These are phyloP conservation scores for Fusarium verticillioides DNA, from an alignment of 2,329 filamentous ascomycete genomes.

Conservation along the genomic window DNA sequence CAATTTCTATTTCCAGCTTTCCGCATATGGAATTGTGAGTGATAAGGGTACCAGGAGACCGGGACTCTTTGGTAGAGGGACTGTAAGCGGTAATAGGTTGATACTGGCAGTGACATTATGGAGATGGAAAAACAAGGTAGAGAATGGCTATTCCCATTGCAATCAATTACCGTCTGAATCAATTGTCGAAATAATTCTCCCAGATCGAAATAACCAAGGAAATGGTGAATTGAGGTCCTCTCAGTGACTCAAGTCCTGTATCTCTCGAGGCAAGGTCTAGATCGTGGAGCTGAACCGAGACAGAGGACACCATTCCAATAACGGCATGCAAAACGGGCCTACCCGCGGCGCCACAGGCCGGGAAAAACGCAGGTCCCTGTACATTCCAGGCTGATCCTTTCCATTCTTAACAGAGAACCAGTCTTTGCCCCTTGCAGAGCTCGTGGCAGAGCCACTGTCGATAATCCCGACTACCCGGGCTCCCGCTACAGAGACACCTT, in stretches of 20 bases:
- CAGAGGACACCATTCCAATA: not conserved
- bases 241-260: not conserved
- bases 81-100: not conserved
- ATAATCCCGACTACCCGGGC: not conserved
- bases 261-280: not conserved
- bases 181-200: not conserved
- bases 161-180: not conserved
- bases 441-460: not conserved
- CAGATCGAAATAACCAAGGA: not conserved
- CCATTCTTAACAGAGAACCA: not conserved
- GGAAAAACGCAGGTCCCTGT: not conserved
- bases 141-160: not conserved
- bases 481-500: not conserved
- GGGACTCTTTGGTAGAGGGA: not conserved
- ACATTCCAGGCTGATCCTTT: slow-evolving; percentile 13
- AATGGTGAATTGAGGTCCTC: not conserved
- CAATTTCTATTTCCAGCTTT: not conserved
- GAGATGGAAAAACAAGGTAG: not conserved
- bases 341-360: not conserved
- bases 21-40: not conserved
- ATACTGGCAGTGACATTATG: not conserved
- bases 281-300: not conserved
- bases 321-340: not conserved
- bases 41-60: not conserved
- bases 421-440: not conserved